Percentiles rank a stretch among this genome's conserved stretches.
phyloP scores from a whole-genome alignment of 106 monocot species.

The Phalaenopsis aphrodite region DNA sequence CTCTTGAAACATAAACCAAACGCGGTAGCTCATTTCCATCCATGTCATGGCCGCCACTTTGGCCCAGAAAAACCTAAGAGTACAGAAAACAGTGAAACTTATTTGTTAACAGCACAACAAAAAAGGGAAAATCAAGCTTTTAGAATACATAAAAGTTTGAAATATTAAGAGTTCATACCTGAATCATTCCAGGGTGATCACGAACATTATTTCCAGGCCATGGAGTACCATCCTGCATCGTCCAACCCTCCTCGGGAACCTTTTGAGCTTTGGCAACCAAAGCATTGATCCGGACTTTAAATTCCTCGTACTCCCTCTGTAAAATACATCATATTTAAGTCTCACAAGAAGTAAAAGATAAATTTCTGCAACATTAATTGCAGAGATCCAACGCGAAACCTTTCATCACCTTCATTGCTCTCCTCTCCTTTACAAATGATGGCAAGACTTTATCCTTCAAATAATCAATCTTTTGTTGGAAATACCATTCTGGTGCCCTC shows the following conservation, averaged over 20 bases:
- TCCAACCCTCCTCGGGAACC: slow-evolving; percentile 95
- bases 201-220: slow-evolving; percentile 92
- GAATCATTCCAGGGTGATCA: slow-evolving; percentile 95
- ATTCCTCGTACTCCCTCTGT: slow-evolving; percentile 93
- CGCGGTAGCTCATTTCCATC: slow-evolving; percentile 61
- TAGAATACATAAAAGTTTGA: background rate
- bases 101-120: background rate
- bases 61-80: slow-evolving; percentile 49
- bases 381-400: background rate
- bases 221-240: slow-evolving; percentile 90
- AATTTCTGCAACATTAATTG: background rate
- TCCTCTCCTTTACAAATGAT: slow-evolving; percentile 49
- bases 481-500: slow-evolving; percentile 49
- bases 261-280: slow-evolving; percentile 85
- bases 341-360: background rate
- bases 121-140: background rate
- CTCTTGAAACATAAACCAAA: slow-evolving; percentile 57
- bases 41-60: slow-evolving; percentile 53
- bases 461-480: slow-evolving; percentile 58
- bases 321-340: slow-evolving; percentile 2
- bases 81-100: background rate
- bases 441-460: slow-evolving; percentile 48
- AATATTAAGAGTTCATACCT: slow-evolving; percentile 26
- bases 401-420: slow-evolving; percentile 54
- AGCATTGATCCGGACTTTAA: slow-evolving; percentile 83